Evolutionary conservation across 1,284 basidiomycete species (phyloP), one percentile per base, ranked within the genome.

Genomic region (Ganoderma lingzhi): DNA sequence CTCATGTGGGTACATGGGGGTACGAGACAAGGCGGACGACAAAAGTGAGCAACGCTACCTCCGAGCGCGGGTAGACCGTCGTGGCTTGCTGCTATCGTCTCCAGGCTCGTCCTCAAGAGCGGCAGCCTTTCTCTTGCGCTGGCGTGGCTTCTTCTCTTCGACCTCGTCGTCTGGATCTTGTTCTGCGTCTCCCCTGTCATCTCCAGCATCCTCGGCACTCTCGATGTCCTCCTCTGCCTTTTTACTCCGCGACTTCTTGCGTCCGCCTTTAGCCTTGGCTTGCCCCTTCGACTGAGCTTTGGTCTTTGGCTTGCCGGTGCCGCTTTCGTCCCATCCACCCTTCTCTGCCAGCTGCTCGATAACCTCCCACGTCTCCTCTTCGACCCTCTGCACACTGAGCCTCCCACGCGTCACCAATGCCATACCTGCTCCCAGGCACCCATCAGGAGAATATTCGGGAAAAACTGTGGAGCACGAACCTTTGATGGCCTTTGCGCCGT

Each of bases 331-430:
- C 91, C 91, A 93, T 0, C 92, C 91, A 5, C 96, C 97, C 39
- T 84, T 86, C 63, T 89, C 85, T 0, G 95, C 93, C 63, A 99
- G 80, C 60, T 82, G 75, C 12, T 84, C 79, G 19, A 98, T 86
- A 0, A 89, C 87, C 28, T 87, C 84, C 87, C 91, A 99, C 0
- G 95, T 93, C 12, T 80, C 83, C 68, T 87, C 81, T 37, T 87
- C 82, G 0, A 97, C 96, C 2, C 90, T 88, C 81, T 98, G 96
- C 55, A 96, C 93, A 80, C 96, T 97, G 63, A 99, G 84, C 63
- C 97, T 84, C 1, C 96, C 96, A 9, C 94, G 87, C 28, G 88
- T 93, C 19, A 98, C 86, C 32, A 99, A 84, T 58, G 92, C 87
- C 95, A 97, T 98, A 6, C 76, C 88, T 88, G 78, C 19, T 53